These are phyloP conservation scores for Aspergillus jensenii DNA, from an alignment of 2,329 filamentous ascomycete genomes.

Conservation along the genomic window DNA sequence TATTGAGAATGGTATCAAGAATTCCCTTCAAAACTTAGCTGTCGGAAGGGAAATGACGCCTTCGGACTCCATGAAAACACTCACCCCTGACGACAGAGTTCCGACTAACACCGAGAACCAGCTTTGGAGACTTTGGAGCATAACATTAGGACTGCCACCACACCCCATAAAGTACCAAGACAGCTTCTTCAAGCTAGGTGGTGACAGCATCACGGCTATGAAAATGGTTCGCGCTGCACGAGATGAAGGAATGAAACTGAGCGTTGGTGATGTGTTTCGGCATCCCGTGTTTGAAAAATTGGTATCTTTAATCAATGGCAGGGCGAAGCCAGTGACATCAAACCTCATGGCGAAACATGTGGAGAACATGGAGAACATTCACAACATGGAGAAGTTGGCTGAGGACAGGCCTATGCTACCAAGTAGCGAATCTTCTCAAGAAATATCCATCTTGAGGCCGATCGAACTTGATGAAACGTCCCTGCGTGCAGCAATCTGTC, in stretches of 20 bases:
- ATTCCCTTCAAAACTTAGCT: constrained; percentile 5
- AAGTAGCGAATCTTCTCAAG: constrained; percentile 4
- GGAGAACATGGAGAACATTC: constrained; percentile 14
- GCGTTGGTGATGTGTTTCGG: constrained; percentile 46
- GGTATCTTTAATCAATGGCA: constrained; percentile 30
- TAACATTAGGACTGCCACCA: constrained; percentile 34
- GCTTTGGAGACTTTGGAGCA: constrained; percentile 41
- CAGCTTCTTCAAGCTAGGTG: constrained; percentile 45
- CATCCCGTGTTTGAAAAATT: constrained; percentile 43
- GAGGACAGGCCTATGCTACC: constrained; percentile 5
- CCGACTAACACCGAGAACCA: constrained; percentile 33
- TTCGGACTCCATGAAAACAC: constrained; percentile 27
- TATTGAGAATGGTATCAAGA: constrained; percentile 6
- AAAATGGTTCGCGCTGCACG: constrained; percentile 42
- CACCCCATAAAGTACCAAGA: constrained; percentile 35
- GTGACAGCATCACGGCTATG: constrained; percentile 45
- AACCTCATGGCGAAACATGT: constrained; percentile 12
- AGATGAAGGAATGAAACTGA: constrained; percentile 40
- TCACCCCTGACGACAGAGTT: constrained; percentile 29
- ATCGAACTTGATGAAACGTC: constrained; percentile 37
- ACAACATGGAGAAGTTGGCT: constrained; percentile 9
- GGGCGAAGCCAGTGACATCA: constrained; percentile 17
- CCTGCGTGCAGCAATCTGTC: constrained; percentile 39
- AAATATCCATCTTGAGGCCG: constrained; percentile 28
- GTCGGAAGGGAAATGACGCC: constrained; percentile 6